Conservation (phyloP, 192 early-diverging fungal species). For the Coemansia sp. region DNA sequence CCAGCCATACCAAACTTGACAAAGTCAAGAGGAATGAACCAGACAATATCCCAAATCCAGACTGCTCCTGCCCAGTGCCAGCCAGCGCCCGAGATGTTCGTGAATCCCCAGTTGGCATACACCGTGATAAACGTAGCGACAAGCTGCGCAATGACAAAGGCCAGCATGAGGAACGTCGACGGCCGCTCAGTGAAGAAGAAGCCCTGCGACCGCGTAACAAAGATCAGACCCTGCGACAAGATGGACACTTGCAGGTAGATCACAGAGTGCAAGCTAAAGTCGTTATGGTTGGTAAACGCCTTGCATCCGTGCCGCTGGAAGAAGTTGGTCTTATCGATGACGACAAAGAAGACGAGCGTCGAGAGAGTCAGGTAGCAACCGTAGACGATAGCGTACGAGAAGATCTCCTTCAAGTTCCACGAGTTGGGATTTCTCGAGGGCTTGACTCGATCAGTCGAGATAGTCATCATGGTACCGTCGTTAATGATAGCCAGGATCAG, state of each 20-base stretch:
- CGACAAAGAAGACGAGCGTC: constrained; percentile 73
- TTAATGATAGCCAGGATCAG: constrained; percentile 89
- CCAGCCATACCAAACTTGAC: constrained; percentile 75
- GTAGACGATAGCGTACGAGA: constrained; percentile 84
- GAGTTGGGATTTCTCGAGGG: constrained; percentile 82
- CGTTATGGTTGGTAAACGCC: constrained; percentile 60
- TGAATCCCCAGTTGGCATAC: constrained; percentile 82
- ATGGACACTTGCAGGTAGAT: constrained; percentile 82
- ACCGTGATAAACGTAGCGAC: constrained; percentile 81
- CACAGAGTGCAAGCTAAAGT: constrained; percentile 70
- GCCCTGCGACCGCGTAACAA: constrained; percentile 74
- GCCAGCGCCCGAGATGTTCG: constrained; percentile 69
- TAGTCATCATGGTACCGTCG: constrained; percentile 92
- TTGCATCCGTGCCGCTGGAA: constrained; percentile 67
- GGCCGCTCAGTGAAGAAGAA: constrained; percentile 79
- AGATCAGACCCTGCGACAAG: constrained; percentile 78
- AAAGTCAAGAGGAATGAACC: constrained; percentile 77
- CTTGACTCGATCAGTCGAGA: constrained; percentile 83
- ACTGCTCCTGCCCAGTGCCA: constrained; percentile 76
- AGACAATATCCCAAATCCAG: constrained; percentile 82
- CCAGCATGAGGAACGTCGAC: constrained; percentile 65
- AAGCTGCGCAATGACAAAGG: constrained; percentile 73
- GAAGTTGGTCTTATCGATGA: constrained; percentile 64
- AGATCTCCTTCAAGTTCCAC: constrained; percentile 89
- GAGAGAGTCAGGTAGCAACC: constrained; percentile 83